Base-by-base conservation (phyloP, 148 eudicot genomes). In the Vaccinium myrtillus region DNA sequence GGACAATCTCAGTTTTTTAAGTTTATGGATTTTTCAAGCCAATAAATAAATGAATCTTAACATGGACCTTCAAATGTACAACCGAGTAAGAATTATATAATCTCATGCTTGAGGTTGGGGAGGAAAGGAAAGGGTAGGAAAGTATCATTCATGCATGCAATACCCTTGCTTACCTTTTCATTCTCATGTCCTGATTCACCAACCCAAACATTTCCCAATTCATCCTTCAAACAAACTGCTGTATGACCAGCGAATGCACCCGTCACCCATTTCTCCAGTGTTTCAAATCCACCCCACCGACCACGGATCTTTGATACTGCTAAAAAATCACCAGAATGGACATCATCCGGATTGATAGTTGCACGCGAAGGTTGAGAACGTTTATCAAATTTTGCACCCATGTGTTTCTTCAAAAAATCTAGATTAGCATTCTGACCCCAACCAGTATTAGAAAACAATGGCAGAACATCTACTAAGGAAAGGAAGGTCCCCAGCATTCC, bases 241-340 rank as follows among this genome's bases (percentile, higher is more conserved):
- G 99, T 97, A 76, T 97, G 99, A 85, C 99, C 99, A 84, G 99
- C 98, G 89, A 97, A 97, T 75, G 99, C 98, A 78, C 99, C 99
- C 0, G 99, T 97, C 43, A 97, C 98, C 99, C 99, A 97, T 89
- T 97, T 97, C 91, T 97, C 99, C 49, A 97, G 91, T 32, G 99
- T 95, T 86, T 97, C 99, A 87, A 97, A 97, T 87, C 98, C 99
- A 87, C 99, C 99, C 99, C 99, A 97, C 80, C 99, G 93, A 65
- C 99, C 99, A 75, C 98, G 96, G 81, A 97, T 95, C 91, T 97
- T 97, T n/a, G 98, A 95, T 65, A 97, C 92, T 11, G 99, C 99
- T 84, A 97, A 87, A 85, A 97, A 97, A 83, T 97, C 99, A 86
- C 98, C 99, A 86, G 99, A 89, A 87, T 97, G 98, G 79, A 97